Percentiles rank a stretch among this genome's conserved stretches.
Evolutionary conservation across 352 stramenopile genomes (phyloP).

Genomic region (Sclerospora graminicola): DNA sequence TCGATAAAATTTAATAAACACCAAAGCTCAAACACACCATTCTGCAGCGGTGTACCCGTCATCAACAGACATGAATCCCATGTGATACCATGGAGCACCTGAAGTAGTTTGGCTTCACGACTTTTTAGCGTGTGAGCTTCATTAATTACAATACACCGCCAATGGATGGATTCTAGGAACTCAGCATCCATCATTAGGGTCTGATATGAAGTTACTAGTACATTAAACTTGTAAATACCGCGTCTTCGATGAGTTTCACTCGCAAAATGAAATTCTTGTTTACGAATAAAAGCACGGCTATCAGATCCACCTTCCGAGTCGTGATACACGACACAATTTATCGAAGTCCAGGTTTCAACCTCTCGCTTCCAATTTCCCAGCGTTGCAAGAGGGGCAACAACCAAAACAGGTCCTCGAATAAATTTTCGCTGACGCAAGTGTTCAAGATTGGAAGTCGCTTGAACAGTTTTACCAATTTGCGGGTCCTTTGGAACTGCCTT

Average conservation of each 20-base stretch:
- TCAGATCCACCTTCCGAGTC: slow-evolving; percentile 89
- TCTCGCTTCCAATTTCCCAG: slow-evolving; percentile 99
- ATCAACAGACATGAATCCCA: slow-evolving; percentile 91
- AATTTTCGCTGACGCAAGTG: slow-evolving; percentile 88
- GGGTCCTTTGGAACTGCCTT: slow-evolving; percentile 48
- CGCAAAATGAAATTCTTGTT: slow-evolving; percentile 96
- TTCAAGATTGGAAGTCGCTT: slow-evolving; percentile 89
- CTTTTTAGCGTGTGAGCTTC: too few relatives aligned
- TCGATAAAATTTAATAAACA: slow-evolving; percentile 99
- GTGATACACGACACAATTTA: slow-evolving; percentile 99
- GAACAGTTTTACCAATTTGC: slow-evolving; percentile 89
- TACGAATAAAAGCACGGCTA: slow-evolving; percentile 87
- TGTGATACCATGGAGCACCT: slow-evolving; percentile 78
- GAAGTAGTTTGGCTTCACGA: slow-evolving; percentile 88
- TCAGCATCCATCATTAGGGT: slow-evolving; percentile 92
- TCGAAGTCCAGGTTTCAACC: slow-evolving; percentile 97
- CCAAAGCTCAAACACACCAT: slow-evolving; percentile 99
- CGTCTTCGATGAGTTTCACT: slow-evolving; percentile 63
- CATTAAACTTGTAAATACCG: slow-evolving; percentile 91
- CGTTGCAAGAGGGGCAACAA: slow-evolving; percentile 96
- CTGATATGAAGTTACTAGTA: slow-evolving; percentile 97
- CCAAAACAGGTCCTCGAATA: slow-evolving; percentile 93
- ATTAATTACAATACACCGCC: slow-evolving; percentile 97
- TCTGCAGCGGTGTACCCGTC: slow-evolving; percentile 97
- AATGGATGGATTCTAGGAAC: slow-evolving; percentile 88